Evolutionary conservation across 768 basidiomycete genomes (phyloP).

Genomic region (Cyclocybe cylindracea): DNA sequence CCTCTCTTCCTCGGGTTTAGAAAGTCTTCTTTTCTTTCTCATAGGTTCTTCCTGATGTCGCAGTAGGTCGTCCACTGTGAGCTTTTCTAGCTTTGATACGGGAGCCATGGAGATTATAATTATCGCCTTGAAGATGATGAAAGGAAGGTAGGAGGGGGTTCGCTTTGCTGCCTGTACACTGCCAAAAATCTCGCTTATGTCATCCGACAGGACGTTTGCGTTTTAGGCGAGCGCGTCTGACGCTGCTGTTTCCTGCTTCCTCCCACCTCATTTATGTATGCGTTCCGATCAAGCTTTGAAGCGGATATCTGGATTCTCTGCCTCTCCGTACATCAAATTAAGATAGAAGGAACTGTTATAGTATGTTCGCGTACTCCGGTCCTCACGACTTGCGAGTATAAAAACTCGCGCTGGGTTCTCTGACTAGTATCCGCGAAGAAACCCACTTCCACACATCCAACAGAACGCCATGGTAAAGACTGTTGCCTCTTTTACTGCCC

Average conservation of each 20-base stretch:
- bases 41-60: conserved; percentile 43
- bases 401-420: neutral
- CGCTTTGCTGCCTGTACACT: neutral
- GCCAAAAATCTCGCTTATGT: too few species aligned
- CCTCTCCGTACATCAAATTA: too few species aligned
- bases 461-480: conserved; percentile 16
- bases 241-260: too few species aligned
- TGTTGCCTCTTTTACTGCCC: conserved; percentile 34
- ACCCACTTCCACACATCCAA: neutral
- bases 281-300: too few species aligned
- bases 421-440: neutral
- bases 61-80: conserved; percentile 48
- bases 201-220: too few species aligned
- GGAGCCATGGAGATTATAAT: conserved; percentile 2
- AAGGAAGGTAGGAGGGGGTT: neutral
- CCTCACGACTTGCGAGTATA: neutral
- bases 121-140: neutral
- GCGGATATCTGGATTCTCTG: too few species aligned
- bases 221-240: too few species aligned
- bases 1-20: conserved; percentile 1
- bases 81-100: conserved; percentile 2
- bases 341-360: neutral
- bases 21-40: conserved; percentile 37
- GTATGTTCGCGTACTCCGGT: neutral
- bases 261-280: too few species aligned